phyloP scores from a whole-genome alignment of 129 eudicot genomes.

The Centaurea solstitialis region DNA sequence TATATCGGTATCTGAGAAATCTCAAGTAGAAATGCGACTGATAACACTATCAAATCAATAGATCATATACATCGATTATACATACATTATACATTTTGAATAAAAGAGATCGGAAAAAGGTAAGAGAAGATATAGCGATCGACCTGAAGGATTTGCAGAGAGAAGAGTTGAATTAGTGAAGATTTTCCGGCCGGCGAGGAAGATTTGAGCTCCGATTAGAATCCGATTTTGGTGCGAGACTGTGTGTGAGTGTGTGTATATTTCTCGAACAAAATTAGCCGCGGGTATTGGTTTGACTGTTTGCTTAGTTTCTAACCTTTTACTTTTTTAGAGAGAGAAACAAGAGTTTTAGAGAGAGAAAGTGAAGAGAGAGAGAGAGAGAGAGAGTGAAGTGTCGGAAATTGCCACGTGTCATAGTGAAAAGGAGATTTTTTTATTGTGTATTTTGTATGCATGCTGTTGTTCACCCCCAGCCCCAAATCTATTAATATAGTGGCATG shows the following conservation, averaged over 20 bases:
- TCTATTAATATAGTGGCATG: background rate
- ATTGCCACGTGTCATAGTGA: constrained; percentile 7
- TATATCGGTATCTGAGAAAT: background rate
- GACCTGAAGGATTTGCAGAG: background rate
- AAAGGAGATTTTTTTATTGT: background rate
- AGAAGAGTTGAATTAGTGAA: background rate
- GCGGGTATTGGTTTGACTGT: constrained; percentile 9
- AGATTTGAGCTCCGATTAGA: background rate
- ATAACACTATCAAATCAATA: background rate
- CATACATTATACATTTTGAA: constrained; percentile 11
- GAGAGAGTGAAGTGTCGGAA: constrained; percentile 5
- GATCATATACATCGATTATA: constrained; percentile 26
- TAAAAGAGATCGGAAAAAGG: constrained; percentile 4
- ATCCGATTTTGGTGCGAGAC: constrained; percentile 15
- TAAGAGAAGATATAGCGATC: background rate
- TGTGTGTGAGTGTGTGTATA: constrained; percentile 3
- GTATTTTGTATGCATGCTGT: background rate
- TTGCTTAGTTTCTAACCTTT: constrained; percentile 3
- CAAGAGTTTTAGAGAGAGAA: background rate
- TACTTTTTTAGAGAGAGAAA: background rate
- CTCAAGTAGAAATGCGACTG: background rate
- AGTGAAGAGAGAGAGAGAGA: background rate
- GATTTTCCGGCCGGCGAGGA: constrained; percentile 31
- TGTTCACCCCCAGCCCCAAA: background rate
- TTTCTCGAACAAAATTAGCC: constrained; percentile 10